Conservation (phyloP, 2,329 filamentous ascomycete genomes). For the Alternaria metachromatica region DNA sequence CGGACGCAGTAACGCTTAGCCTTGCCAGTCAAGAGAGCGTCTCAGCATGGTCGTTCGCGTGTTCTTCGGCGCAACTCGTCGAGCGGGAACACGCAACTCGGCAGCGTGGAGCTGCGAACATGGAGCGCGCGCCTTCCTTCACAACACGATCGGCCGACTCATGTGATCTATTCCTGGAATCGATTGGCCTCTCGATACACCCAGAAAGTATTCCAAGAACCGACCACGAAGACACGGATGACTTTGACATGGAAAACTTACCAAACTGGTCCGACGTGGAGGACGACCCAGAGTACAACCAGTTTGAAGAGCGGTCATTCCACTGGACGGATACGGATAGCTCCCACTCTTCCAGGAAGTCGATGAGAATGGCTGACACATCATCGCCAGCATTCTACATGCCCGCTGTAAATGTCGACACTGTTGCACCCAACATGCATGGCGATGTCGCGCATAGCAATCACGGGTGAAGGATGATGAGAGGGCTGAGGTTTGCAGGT, state of each 20-base stretch:
- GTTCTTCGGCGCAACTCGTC: background rate
- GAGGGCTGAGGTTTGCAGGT: background rate
- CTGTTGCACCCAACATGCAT: background rate
- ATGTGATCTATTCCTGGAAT: background rate
- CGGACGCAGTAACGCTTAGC: background rate
- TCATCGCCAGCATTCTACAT: background rate
- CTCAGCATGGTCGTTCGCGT: background rate
- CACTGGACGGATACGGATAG: background rate
- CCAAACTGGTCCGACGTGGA: constrained; percentile 6
- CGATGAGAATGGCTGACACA: too few relatives aligned
- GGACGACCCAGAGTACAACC: background rate
- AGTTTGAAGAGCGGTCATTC: background rate
- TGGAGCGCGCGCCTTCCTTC: background rate
- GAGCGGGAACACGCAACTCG: background rate
- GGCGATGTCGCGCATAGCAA: background rate
- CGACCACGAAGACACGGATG: background rate
- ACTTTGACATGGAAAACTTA: background rate
- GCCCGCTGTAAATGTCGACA: background rate
- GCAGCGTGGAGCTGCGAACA: background rate
- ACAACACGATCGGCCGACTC: constrained; percentile 1
- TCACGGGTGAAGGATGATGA: background rate
- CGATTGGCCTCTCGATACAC: background rate
- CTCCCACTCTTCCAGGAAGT: background rate
- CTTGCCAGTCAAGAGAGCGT: background rate
- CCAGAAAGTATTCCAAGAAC: background rate